Percentiles rank a stretch among this genome's conserved stretches.
These are phyloP conservation scores for Anthostomella pinea DNA, from an alignment of 2,329 filamentous ascomycete genomes.

Conservation along the genomic window DNA sequence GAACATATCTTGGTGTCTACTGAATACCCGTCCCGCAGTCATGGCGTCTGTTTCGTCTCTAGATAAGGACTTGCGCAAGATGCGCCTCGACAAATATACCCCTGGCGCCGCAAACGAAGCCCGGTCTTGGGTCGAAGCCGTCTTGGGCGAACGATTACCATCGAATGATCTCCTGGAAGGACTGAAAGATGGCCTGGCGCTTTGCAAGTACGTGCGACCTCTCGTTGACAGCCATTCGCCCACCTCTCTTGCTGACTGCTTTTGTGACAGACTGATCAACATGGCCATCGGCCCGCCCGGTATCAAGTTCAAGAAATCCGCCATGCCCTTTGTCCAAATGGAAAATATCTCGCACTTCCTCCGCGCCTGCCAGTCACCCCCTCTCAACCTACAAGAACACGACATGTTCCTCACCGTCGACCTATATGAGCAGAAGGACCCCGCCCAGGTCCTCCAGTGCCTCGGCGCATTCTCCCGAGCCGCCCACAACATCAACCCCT, in stretches of 20 bases:
- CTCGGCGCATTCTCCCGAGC: slow-evolving; percentile 86
- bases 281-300: slow-evolving; percentile 72
- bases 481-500: slow-evolving; percentile 71
- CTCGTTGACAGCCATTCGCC: too few relatives aligned
- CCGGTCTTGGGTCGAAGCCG: slow-evolving; percentile 79
- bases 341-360: slow-evolving; percentile 98
- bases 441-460: slow-evolving; percentile 92
- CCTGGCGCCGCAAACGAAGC: slow-evolving; percentile 85
- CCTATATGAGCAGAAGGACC: slow-evolving; percentile 92
- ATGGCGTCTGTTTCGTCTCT: slow-evolving; percentile 95
- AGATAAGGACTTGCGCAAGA: slow-evolving; percentile 90
- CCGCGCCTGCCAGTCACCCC: slow-evolving; percentile 77
- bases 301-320: slow-evolving; percentile 84
- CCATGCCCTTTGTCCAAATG: slow-evolving; percentile 99
- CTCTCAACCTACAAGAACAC: slow-evolving; percentile 84
- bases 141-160: slow-evolving; percentile 70
- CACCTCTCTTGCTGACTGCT: slow-evolving; percentile 9
- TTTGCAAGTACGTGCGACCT: slow-evolving; percentile 74
- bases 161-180: slow-evolving; percentile 76
- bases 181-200: slow-evolving; percentile 84
- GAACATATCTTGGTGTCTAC: slow-evolving; percentile 1
- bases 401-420: slow-evolving; percentile 97
- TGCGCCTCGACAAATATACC: slow-evolving; percentile 92
- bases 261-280: slow-evolving; percentile 68
- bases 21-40: slow-evolving; percentile 2